Percentiles rank a stretch among this genome's conserved stretches.
phyloP scores from a whole-genome alignment of 2,329 filamentous ascomycete genomes.

The Orbilia brochopaga region DNA sequence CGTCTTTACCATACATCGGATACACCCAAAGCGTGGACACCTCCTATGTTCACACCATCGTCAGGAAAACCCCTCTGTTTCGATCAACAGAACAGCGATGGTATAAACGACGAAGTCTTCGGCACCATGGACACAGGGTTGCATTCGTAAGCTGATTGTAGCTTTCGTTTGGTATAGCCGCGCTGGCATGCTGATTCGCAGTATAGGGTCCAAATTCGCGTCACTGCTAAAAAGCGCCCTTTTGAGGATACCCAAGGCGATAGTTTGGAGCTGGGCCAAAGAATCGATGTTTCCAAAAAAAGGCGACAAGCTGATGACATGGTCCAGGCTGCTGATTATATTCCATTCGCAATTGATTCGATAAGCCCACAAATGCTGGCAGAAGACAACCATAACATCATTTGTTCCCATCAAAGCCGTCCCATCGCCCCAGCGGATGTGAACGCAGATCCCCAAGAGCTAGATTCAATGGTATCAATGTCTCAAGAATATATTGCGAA shows the following conservation, averaged over 20 bases:
- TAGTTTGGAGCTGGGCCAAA: neutral
- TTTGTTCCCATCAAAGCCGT: too few relatives aligned
- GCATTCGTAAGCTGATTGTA: slow-evolving; percentile 52
- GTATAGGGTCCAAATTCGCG: slow-evolving; percentile 29
- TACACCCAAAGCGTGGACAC: slow-evolving; percentile 53
- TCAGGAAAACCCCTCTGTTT: slow-evolving; percentile 46
- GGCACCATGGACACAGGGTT: slow-evolving; percentile 52
- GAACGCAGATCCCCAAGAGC: too few relatives aligned
- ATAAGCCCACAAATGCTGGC: too few relatives aligned
- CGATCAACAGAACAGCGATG: slow-evolving; percentile 25
- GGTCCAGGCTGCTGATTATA: too few relatives aligned
- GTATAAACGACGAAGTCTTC: slow-evolving; percentile 50
- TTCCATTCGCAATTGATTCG: too few relatives aligned
- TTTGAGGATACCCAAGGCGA: neutral
- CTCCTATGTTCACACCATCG: slow-evolving; percentile 53
- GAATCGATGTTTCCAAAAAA: neutral
- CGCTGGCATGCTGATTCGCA: neutral
- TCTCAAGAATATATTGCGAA: too few relatives aligned
- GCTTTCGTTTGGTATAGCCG: neutral
- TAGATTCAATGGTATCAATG: too few relatives aligned
- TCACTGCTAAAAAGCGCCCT: slow-evolving; percentile 23
- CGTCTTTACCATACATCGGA: slow-evolving; percentile 54
- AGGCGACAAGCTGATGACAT: neutral
- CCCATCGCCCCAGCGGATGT: too few relatives aligned
- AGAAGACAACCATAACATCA: too few relatives aligned